Evolutionary conservation across 495 filamentous ascomycete species (phyloP).

Genomic region (Podospora tetraspora): DNA sequence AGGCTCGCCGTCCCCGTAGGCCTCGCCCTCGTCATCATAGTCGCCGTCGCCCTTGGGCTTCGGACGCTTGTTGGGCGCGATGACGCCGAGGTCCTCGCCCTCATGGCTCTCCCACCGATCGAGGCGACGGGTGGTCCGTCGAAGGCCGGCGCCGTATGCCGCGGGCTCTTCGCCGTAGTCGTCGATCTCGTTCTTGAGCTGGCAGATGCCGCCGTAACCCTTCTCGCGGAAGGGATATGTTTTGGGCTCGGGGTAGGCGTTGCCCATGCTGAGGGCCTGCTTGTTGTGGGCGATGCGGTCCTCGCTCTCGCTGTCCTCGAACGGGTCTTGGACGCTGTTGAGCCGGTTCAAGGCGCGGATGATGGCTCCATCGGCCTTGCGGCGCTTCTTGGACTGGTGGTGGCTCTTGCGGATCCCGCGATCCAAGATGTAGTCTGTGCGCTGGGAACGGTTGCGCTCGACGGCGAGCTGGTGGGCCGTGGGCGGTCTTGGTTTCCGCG

Average conservation of each 20-base stretch:
- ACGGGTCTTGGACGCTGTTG: slow-evolving; percentile 60
- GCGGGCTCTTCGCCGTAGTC: slow-evolving; percentile 77
- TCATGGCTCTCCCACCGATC: slow-evolving; percentile 63
- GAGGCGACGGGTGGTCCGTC: slow-evolving; percentile 64
- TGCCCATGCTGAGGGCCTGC: slow-evolving; percentile 10
- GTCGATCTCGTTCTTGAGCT: slow-evolving; percentile 57
- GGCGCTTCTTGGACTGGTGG: slow-evolving; percentile 54
- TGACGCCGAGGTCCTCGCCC: slow-evolving; percentile 42
- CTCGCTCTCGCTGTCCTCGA: slow-evolving; percentile 77
- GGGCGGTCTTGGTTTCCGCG: slow-evolving; percentile 63
- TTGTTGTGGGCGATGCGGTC: slow-evolving; percentile 39
- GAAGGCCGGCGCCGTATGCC: slow-evolving; percentile 64
- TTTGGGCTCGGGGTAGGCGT: slow-evolving; percentile 17
- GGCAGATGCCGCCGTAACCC: slow-evolving; percentile 65
- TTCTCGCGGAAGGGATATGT: slow-evolving; percentile 42
- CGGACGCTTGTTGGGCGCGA: slow-evolving; percentile 37
- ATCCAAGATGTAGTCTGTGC: slow-evolving; percentile 80
- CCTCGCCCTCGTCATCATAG: slow-evolving; percentile 25
- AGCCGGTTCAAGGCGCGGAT: slow-evolving; percentile 66
- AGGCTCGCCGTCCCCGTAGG: slow-evolving; percentile 33
- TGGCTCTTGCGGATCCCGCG: slow-evolving; percentile 62
- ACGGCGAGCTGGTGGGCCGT: slow-evolving; percentile 93
- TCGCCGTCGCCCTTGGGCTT: slow-evolving; percentile 24
- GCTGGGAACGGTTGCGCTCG: slow-evolving; percentile 79
- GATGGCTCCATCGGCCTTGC: slow-evolving; percentile 56